A percentile compares a stretch with the other conserved stretches of the same genome.
These are phyloP conservation scores for Ophiostoma pallidulum DNA, from an alignment of 2,329 filamentous ascomycete genomes.

Conservation along the genomic window DNA sequence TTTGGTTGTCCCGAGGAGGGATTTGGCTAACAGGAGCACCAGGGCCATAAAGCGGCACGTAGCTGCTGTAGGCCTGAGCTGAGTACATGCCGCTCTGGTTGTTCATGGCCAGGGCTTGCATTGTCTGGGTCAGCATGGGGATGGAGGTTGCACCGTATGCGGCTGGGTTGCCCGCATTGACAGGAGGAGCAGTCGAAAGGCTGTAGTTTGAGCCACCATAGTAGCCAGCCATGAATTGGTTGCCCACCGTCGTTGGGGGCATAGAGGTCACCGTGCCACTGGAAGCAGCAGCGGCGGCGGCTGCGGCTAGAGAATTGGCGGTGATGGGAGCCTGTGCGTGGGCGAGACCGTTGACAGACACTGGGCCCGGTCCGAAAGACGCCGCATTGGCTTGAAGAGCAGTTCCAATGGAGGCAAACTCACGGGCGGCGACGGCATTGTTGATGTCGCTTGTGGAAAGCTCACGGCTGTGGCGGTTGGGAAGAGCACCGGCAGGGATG, in stretches of 20 bases:
- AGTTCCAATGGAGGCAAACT: slow-evolving; percentile 56
- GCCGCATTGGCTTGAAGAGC: slow-evolving; percentile 71
- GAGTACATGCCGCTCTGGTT: slow-evolving; percentile 41
- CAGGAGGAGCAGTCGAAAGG: slow-evolving; percentile 3
- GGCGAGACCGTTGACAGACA: slow-evolving; percentile 23
- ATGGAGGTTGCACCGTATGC: slow-evolving; percentile 34
- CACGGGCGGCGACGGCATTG: slow-evolving; percentile 28
- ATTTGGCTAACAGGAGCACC: slow-evolving; percentile 30
- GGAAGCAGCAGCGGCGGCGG: slow-evolving; percentile 21
- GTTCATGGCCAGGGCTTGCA: slow-evolving; percentile 55
- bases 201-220: slow-evolving; percentile 18
- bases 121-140: slow-evolving; percentile 56
- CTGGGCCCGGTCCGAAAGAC: slow-evolving; percentile 61
- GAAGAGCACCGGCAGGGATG: slow-evolving; percentile 57
- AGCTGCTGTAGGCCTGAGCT: slow-evolving; percentile 49
- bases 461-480: slow-evolving; percentile 64
- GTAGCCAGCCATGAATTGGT: slow-evolving; percentile 22
- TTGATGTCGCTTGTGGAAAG: slow-evolving; percentile 42
- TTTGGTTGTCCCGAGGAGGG: slow-evolving; percentile 55
- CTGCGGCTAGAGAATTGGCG: slow-evolving; percentile 17
- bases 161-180: slow-evolving; percentile 18
- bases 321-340: slow-evolving; percentile 18
- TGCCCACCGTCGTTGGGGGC: slow-evolving; percentile 17
- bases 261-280: slow-evolving; percentile 12
- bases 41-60: slow-evolving; percentile 41